Percentiles rank a stretch among this genome's conserved stretches.
These are phyloP conservation scores for Emiliania huxleyi DNA, from an alignment of 78 protist genomes.

Conservation along the genomic window DNA sequence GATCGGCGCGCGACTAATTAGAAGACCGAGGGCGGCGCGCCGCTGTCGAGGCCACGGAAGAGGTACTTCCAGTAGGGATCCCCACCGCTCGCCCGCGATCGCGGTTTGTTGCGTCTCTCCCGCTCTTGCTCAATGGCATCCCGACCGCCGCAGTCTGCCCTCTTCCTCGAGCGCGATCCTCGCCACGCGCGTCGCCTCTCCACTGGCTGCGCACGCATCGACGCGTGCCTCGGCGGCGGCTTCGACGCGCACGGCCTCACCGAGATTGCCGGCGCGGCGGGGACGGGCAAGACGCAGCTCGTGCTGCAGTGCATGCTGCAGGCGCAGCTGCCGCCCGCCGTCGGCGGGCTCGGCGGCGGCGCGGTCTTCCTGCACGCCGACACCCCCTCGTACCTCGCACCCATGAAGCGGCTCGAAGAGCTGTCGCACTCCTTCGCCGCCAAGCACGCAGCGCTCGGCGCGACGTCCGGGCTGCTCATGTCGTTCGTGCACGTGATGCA, in stretches of 20 bases:
- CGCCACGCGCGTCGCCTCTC: neutral
- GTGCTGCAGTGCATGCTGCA: slow-evolving; percentile 28
- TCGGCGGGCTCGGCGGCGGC: slow-evolving; percentile 46
- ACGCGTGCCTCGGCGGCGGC: slow-evolving; percentile 31
- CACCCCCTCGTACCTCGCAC: neutral
- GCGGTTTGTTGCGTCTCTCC: too few species aligned
- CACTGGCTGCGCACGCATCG: neutral
- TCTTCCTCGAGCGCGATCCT: neutral
- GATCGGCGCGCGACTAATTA: too few species aligned
- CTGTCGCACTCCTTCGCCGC: neutral
- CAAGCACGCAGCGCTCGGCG: neutral
- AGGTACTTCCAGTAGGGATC: too few species aligned
- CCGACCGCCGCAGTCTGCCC: neutral
- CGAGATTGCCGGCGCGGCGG: slow-evolving; percentile 46
- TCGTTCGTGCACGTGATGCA: neutral
- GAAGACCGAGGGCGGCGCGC: too few species aligned
- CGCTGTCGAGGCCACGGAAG: too few species aligned
- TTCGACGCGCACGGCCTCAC: neutral
- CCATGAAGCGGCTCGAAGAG: neutral
- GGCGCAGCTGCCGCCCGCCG: slow-evolving; percentile 31
- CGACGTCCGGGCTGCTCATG: neutral
- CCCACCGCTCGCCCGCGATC: too few species aligned
- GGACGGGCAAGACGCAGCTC: slow-evolving; percentile 52
- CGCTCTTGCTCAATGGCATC: too few species aligned
- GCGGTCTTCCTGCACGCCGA: neutral